Conservation (phyloP, 441 rosid genomes). For the Eruca vesicaria region DNA sequence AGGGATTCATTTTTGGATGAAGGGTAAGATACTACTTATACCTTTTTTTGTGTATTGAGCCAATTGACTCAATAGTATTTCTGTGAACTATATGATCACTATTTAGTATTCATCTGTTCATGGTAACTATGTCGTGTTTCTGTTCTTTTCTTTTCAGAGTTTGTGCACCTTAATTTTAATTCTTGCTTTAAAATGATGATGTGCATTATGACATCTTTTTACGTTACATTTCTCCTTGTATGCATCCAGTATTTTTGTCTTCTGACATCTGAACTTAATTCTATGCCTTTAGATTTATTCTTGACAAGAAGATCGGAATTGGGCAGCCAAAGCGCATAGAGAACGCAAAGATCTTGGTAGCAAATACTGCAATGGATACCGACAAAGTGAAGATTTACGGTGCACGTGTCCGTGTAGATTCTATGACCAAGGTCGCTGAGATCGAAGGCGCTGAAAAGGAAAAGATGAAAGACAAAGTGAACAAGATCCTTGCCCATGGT, state of each 20-base stretch:
- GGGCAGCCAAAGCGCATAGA: conserved; percentile 98
- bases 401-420: conserved; percentile 99
- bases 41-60: not conserved
- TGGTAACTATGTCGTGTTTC: not conserved
- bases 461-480: conserved; percentile 97
- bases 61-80: too few species aligned
- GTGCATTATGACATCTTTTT: not conserved
- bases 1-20: conserved; percentile 94
- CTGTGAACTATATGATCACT: not conserved
- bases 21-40: conserved; percentile 54
- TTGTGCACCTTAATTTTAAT: not conserved
- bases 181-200: not conserved
- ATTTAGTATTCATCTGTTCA: not conserved
- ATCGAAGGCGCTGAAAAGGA: conserved; percentile 98
- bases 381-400: conserved; percentile 99
- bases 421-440: conserved; percentile 94
- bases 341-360: conserved; percentile 96
- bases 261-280: not conserved
- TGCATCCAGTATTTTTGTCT: not conserved
- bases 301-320: conserved; percentile 97
- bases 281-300: conserved; percentile 68
- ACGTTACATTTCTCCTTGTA: not conserved
- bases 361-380: conserved; percentile 99
- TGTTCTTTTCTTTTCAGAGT: not conserved
- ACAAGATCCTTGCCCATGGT: conserved; percentile 87